These are phyloP conservation scores for Dionaea muscipula DNA, from an alignment of 179 eudicot species.

Conservation along the genomic window DNA sequence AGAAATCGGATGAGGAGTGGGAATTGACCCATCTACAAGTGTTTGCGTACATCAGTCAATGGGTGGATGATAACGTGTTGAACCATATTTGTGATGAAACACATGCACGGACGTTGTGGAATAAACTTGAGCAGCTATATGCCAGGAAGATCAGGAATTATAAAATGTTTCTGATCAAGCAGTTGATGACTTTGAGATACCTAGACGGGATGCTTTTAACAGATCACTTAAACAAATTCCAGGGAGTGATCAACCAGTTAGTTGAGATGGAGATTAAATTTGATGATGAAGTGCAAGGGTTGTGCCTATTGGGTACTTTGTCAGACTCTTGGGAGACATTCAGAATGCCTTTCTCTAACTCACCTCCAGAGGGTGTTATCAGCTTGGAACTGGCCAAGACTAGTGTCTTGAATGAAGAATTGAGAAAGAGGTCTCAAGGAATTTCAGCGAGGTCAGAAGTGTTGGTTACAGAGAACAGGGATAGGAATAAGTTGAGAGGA, in stretches of 20 bases:
- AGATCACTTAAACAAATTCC: no score
- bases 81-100: background rate
- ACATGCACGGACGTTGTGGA: background rate
- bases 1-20: background rate
- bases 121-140: conserved; percentile 9
- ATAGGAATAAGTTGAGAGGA: no score
- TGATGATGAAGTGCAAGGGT: conserved; percentile 7
- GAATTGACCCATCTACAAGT: background rate
- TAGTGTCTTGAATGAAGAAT: no score
- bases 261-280: conserved; percentile 10
- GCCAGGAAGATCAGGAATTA: conserved; percentile 13
- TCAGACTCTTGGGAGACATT: no score
- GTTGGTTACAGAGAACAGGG: no score
- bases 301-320: no score
- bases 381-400: no score
- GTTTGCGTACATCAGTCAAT: background rate
- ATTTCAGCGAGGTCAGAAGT: no score
- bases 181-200: conserved; percentile 12
- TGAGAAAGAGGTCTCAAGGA: no score
- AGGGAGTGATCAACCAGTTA: conserved; percentile 7
- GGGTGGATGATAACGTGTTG: conserved; percentile 1
- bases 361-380: no score
- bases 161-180: conserved; percentile 9
- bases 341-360: no score
- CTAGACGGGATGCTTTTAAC: conserved; percentile 8